Conservation (phyloP, 306 rosid species). For the Prunus campanulata region DNA sequence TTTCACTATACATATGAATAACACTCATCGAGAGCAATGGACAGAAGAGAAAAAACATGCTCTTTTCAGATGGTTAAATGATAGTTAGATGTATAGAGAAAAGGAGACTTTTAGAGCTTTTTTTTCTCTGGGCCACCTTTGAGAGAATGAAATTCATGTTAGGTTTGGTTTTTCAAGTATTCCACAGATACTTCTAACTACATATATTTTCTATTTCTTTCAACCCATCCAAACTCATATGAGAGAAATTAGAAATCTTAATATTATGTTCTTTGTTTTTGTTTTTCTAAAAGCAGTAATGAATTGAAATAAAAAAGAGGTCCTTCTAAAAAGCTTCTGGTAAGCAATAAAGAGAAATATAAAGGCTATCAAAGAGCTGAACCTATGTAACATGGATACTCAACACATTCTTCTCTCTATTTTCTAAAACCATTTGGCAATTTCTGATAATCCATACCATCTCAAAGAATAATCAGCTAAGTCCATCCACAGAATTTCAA, state of each 20-base stretch:
- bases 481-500: background rate
- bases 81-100: background rate
- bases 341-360: background rate
- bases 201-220: too few relatives aligned
- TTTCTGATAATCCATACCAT: background rate
- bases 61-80: background rate
- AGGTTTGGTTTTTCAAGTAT: background rate
- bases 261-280: background rate
- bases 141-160: background rate
- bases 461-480: background rate
- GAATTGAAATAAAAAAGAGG: too few relatives aligned
- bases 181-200: background rate
- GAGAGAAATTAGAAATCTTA: background rate
- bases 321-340: background rate
- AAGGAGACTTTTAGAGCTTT: background rate
- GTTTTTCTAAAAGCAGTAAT: background rate
- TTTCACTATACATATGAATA: conserved; percentile 1
- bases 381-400: background rate
- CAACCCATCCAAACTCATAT: background rate
- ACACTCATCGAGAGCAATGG: background rate
- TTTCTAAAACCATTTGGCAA: background rate
- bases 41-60: background rate
- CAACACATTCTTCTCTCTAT: background rate
- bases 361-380: background rate
- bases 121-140: background rate